Evolutionary conservation across 1,139 yeast genomes (phyloP), one percentile per base, ranked within the genome.

Genomic region (Candida tetrigidarum): DNA sequence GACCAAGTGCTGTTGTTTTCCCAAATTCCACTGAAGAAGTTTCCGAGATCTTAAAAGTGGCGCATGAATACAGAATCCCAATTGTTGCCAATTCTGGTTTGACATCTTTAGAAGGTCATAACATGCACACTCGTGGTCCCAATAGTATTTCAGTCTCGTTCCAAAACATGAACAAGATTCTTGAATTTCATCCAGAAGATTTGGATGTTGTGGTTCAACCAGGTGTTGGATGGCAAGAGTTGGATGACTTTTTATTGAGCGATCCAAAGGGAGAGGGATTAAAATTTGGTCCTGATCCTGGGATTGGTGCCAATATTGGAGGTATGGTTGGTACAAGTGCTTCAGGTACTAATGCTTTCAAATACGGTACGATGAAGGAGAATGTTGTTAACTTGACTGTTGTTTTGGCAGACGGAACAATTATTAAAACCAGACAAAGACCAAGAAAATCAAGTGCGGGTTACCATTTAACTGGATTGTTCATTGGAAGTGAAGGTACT

Each of bases 21-120:
- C 95, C 95, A 1, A 61, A 56, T 2, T 62, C 78, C 16, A 84
- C 92, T 0, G 84, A 83, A 50, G 79, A 88, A 50, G 93, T 88
- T 2, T 74, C 86, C 2, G 59, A 71, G 47, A 69, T 87, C 12
- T 63, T 85, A 63, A 78, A 82, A 58, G 68, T 86, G 28, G 82
- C 85, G 37, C 78, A 84, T 59, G 69, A 77, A 53, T 78, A 77
- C 59, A 59, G 74, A 19, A 81, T 88, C 3, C 96, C 96, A 0
- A 75, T 87, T 14, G 81, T 86, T 19, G 90, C 96, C 7, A 83
- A 76, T 56, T 82, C 90, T 1, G 96, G 96, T 0, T 85, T 91
- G 49, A 87, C 96, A 0, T 85, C 95, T 0, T 69, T 88, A 27
- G 96, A 88, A 64, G 96, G 96, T 9, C 92, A 87, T 48, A 84